A percentile compares a stretch with the other conserved stretches of the same genome.
phyloP scores from a whole-genome alignment of 257 asterid genomes.

The Cinchona pubescens region DNA sequence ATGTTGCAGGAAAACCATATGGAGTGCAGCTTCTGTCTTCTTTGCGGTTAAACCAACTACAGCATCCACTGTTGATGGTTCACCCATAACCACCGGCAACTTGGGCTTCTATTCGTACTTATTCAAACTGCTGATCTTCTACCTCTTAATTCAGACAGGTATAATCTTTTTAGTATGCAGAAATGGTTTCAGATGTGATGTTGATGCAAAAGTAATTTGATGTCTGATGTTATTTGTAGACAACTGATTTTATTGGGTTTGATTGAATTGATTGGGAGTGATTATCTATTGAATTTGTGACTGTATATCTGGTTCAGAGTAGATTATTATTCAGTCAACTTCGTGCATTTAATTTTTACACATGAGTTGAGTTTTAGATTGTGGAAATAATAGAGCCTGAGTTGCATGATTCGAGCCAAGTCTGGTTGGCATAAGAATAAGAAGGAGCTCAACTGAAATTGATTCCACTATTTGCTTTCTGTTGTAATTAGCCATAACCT shows the following conservation, averaged over 20 bases:
- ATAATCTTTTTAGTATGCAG: not conserved
- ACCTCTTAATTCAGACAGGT: not conserved
- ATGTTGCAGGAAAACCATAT: no score
- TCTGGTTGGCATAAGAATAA: no score
- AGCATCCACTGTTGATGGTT: not conserved
- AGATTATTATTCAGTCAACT: not conserved
- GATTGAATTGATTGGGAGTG: not conserved
- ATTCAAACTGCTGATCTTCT: not conserved
- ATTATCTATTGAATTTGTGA: not conserved
- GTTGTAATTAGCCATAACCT: not conserved
- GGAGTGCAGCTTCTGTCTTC: not conserved
- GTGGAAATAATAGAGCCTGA: not conserved
- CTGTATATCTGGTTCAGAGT: not conserved
- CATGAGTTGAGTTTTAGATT: not conserved
- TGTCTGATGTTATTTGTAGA: not conserved
- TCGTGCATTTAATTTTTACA: not conserved
- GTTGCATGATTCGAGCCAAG: no score
- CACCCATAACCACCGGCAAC: not conserved
- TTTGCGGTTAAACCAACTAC: not conserved
- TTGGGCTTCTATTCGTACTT: not conserved
- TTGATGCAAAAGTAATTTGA: not conserved
- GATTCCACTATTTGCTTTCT: not conserved
- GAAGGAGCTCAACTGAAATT: not conserved
- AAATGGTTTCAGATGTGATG: not conserved
- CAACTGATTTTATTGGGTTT: not conserved